These are phyloP conservation scores for Monilinia fructigena DNA, from an alignment of 2,329 filamentous ascomycete genomes.

Conservation along the genomic window DNA sequence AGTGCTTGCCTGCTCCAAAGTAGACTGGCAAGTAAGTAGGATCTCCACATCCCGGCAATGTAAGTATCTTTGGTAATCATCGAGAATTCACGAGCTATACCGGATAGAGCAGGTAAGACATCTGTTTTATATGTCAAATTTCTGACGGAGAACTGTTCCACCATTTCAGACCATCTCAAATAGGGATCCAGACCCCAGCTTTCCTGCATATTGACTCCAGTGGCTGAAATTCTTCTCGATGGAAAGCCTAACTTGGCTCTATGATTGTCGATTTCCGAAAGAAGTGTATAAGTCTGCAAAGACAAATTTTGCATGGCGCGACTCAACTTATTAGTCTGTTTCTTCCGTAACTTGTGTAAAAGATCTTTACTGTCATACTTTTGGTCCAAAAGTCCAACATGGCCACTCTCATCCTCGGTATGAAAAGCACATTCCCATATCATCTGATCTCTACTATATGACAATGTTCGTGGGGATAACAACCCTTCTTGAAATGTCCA, in stretches of 20 bases:
- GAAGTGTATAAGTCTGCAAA: neutral
- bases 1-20: conserved; percentile 21
- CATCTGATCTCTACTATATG: conserved; percentile 22
- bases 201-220: conserved; percentile 16
- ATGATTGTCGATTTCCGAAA: conserved; percentile 5
- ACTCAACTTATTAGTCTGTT: conserved; percentile 7
- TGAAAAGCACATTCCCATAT: conserved; percentile 23
- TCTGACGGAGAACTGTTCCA: conserved; percentile 19
- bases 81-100: conserved; percentile 23
- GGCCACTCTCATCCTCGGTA: conserved; percentile 22
- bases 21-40: conserved; percentile 20
- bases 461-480: conserved; percentile 20
- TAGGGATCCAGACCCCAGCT: conserved; percentile 23
- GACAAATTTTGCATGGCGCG: conserved; percentile 10
- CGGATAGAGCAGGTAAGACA: conserved; percentile 23
- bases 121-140: conserved; percentile 23
- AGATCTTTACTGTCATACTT: conserved; percentile 26
- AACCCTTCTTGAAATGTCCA: conserved; percentile 22
- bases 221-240: conserved; percentile 1
- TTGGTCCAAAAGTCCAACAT: conserved; percentile 23
- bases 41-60: conserved; percentile 24
- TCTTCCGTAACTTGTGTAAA: conserved; percentile 23
- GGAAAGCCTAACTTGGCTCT: conserved; percentile 14
- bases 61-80: conserved; percentile 25
- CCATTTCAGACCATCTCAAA: conserved; percentile 23